These are phyloP conservation scores for Claviceps sorghi DNA, from an alignment of 2,329 filamentous ascomycete species.

Conservation along the genomic window DNA sequence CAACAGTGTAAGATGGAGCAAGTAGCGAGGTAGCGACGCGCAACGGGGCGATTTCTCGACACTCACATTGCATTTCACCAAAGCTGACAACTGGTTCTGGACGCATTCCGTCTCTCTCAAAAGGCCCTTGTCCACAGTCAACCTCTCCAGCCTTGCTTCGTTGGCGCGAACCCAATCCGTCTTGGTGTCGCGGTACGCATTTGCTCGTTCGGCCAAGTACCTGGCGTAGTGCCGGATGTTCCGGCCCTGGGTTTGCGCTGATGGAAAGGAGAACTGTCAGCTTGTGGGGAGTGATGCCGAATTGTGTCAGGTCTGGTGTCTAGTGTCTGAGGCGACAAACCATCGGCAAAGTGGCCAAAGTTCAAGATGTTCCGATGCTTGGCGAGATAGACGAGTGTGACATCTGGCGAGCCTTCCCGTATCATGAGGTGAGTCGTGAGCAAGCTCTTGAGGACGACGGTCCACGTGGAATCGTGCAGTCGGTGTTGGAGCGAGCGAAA, in stretches of 20 bases:
- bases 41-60: no score
- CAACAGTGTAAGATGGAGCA: neutral
- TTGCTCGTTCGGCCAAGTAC: constrained; percentile 71
- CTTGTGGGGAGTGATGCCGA: neutral
- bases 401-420: constrained; percentile 78
- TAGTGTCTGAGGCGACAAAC: constrained; percentile 38
- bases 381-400: constrained; percentile 71
- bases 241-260: constrained; percentile 83
- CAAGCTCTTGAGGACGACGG: constrained; percentile 95
- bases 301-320: no score
- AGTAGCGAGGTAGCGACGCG: no score
- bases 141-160: constrained; percentile 67
- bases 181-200: constrained; percentile 70
- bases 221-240: constrained; percentile 88
- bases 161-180: constrained; percentile 79
- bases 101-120: constrained; percentile 83
- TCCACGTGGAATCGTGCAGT: constrained; percentile 93
- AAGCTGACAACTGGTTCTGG: constrained; percentile 70
- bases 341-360: constrained; percentile 83
- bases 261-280: neutral
- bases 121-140: constrained; percentile 82
- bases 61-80: constrained; percentile 80
- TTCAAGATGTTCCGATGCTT: constrained; percentile 71
- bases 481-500: constrained; percentile 83
- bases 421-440: constrained; percentile 97